Base-by-base conservation (phyloP, 225 moss, liverwort and hornwort species). In the Climacium dendroides region DNA sequence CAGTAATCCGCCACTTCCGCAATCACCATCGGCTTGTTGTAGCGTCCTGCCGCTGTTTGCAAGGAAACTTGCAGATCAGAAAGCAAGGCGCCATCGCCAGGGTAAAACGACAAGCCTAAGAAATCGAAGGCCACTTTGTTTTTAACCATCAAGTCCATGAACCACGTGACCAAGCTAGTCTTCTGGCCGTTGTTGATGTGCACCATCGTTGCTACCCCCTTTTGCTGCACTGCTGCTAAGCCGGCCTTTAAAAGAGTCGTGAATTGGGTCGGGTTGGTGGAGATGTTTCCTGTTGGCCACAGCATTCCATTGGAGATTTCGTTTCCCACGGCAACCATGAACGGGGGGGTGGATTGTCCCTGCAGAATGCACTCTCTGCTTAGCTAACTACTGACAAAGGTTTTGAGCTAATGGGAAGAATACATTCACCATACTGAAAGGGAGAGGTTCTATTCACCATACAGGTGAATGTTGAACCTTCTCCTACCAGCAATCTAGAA, bases 131-230 rank as follows among this genome's bases (percentile, higher is more conserved):
- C 7, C 29, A 93, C 92, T 13, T 54, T 10, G 70, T 89, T 5
- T 10, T 84, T 11, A 3, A 52, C 4, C 92, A 93, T 93, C 81
- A 92, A 74, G 85, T 92, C 85, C 93, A 93, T 89, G 84, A 93
- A 93, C 86, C 82, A 61, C 25, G 90, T 92, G 61, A 92, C 89
- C 25, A 91, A 39, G 29, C 20, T 24, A 18, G 45, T 67, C 69
- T 87, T 74, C 88, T 89, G 87, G 25, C 93, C 93, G 54, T 85
- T 93, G 90, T 92, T 93, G 74, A 92, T 92, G 85, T 93, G 93
- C 60, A 93, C 67, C 92, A 93, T 93, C 39, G 85, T 86, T 9
- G 90, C 90, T 45, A 91, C 47, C 9, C 87, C 85, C 34, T 55
- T 80, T 11, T 62, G 69, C 32, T 88, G 78, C 47, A 87, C 90